Conservation (phyloP, 2,329 filamentous ascomycete species). For the Aspergillus arachidicola region DNA sequence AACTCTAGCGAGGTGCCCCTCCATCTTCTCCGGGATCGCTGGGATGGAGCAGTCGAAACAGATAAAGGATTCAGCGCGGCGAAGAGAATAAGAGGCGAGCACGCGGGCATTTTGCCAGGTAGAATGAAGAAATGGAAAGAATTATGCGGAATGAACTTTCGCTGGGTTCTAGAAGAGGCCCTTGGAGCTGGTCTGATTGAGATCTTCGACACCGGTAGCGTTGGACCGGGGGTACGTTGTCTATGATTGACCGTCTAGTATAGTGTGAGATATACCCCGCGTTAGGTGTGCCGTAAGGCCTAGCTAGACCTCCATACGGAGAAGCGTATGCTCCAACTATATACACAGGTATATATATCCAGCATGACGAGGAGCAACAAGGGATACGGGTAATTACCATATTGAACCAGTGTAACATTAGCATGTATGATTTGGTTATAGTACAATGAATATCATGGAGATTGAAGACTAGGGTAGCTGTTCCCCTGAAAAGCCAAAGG, state of each 20-base stretch:
- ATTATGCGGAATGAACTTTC: slow-evolving; percentile 61
- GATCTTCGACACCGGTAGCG: slow-evolving; percentile 65
- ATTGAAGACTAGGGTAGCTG: too few relatives aligned
- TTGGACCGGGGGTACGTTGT: slow-evolving; percentile 57
- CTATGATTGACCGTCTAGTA: slow-evolving; percentile 25
- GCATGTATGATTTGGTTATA: not conserved
- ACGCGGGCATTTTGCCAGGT: slow-evolving; percentile 57
- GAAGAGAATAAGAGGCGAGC: slow-evolving; percentile 60
- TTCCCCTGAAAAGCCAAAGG: not conserved
- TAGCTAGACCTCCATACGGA: not conserved
- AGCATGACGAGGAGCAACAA: not conserved
- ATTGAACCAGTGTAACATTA: not conserved
- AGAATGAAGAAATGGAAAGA: slow-evolving; percentile 66
- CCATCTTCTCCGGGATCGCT: slow-evolving; percentile 59
- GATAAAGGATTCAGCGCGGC: slow-evolving; percentile 48
- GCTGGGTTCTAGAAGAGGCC: slow-evolving; percentile 64
- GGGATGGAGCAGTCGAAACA: slow-evolving; percentile 62
- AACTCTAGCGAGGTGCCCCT: slow-evolving; percentile 58
- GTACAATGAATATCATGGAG: not conserved
- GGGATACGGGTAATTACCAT: not conserved
- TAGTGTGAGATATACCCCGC: not conserved
- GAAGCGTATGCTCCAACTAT: not conserved
- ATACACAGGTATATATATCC: not conserved
- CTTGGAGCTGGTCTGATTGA: slow-evolving; percentile 63
- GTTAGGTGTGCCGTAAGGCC: not conserved